Base-by-base conservation (phyloP, 2,329 filamentous ascomycete species). In the Diaporthe batatas region DNA sequence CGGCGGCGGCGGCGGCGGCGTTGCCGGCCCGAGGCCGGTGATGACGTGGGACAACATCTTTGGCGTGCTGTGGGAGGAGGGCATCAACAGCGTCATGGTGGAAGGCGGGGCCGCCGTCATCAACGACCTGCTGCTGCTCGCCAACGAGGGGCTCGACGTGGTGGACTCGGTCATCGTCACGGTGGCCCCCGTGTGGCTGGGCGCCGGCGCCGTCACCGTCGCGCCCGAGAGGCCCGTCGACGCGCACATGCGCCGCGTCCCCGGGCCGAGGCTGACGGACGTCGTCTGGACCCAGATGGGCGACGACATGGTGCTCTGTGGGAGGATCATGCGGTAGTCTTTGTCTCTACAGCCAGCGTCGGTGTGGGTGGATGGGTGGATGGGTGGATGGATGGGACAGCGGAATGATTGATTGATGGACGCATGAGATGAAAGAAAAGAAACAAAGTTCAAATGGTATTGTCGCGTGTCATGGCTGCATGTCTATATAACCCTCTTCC, bases 161-260 rank as follows among this genome's bases (percentile, higher is more conserved):
- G 86, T 86, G 54, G 89, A 94, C 79, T 92, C 92, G 2, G 91
- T 98, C 64, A 93, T 98, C 77, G 87, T 98, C 72, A 98, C 96
- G 0, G 91, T 98, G 78, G 95, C 96, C 3, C 96, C 96, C 11
- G 94, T 91, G 0, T 98, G 94, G 90, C 86, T 98, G n/a, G 96
- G 96, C 1, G 87, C 89, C 73, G 94, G 93, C 2, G 94, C 94
- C 10, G 93, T 98, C 12, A 87, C 91, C 14, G 94, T 98, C 3
- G 92, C 90, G 59, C 96, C 95, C 2, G 85, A 89, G 25, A 86
- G 90, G 44, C 87, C 86, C 53, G 78, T 81, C 3, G 86, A 87
- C 71, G 81, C 83, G 2, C 80, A 86, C 23, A 53, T 39, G 21
- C 29, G 25, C 23, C n/a, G n/a, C 29, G 12, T 34, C 23, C 47